Conservation (phyloP, 2,329 filamentous ascomycete species). For the Aspergillus luchuensis region DNA sequence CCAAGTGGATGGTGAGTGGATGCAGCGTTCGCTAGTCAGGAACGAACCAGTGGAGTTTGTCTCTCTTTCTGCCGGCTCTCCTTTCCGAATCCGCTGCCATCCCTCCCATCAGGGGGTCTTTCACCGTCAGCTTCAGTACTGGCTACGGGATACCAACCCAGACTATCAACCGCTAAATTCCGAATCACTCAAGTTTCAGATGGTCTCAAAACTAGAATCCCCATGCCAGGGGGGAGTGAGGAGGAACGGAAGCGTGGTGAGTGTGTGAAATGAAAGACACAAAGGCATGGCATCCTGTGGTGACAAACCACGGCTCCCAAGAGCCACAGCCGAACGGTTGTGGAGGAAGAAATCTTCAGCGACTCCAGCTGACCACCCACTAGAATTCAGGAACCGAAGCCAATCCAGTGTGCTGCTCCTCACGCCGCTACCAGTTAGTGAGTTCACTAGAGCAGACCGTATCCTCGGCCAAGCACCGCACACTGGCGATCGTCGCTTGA, state of each 20-base stretch:
- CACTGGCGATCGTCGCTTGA: conserved; percentile 1
- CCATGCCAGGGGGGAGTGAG: background rate
- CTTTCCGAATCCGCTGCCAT: background rate
- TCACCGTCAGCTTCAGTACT: background rate
- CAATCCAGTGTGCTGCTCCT: background rate
- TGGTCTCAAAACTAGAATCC: background rate
- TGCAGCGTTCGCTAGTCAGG: background rate
- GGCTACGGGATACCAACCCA: background rate
- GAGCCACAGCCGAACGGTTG: background rate
- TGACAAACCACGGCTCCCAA: background rate
- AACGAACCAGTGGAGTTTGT: conserved; percentile 2
- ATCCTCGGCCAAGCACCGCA: conserved; percentile 1
- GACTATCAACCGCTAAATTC: background rate
- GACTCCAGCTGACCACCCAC: background rate
- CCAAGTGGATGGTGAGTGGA: background rate
- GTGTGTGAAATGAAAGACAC: background rate
- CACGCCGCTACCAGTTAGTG: background rate
- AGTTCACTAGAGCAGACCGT: background rate
- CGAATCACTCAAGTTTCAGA: background rate
- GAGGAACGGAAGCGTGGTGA: background rate
- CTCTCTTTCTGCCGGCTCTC: background rate
- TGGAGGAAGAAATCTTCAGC: background rate
- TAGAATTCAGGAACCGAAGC: conserved; percentile 6
- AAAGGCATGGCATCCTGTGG: too few species aligned
- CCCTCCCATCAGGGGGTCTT: background rate